A percentile compares a stretch with the other conserved stretches of the same genome.
These are phyloP conservation scores for Santalum album DNA, from an alignment of 164 flowering plant genomes.

Conservation along the genomic window DNA sequence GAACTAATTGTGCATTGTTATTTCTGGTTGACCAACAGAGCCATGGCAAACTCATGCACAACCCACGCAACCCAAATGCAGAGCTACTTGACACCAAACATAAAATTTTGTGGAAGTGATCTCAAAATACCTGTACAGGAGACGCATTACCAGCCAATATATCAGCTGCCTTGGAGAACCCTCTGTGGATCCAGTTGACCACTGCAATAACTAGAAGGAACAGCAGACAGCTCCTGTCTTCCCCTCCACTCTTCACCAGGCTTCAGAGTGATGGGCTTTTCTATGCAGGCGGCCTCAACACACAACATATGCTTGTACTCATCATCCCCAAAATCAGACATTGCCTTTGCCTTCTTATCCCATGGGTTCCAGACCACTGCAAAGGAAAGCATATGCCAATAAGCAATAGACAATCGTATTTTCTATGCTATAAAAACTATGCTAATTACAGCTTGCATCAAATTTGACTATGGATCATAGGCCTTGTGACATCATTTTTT, in stretches of 20 bases:
- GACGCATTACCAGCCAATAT: constrained; percentile 13
- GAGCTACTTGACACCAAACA: no score
- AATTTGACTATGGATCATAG: no score
- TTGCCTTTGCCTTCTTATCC: constrained; percentile 73
- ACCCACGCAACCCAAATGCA: no score
- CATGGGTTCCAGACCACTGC: constrained; percentile 89
- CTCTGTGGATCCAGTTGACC: constrained; percentile 74
- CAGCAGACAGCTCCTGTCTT: constrained; percentile 65
- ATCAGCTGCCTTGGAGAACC: constrained; percentile 48
- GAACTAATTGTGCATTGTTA: no score
- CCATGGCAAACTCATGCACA: no score
- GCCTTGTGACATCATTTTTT: no score
- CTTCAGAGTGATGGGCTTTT: constrained; percentile 61
- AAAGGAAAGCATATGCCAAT: neutral
- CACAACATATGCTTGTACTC: constrained; percentile 81
- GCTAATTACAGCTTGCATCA: no score
- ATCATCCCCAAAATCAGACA: constrained; percentile 73
- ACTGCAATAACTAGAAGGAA: constrained; percentile 74
- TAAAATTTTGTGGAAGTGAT: no score
- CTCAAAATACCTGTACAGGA: constrained; percentile 47
- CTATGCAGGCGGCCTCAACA: constrained; percentile 72
- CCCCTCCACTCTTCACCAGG: constrained; percentile 92
- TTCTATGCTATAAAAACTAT: no score
- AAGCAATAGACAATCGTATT: neutral
- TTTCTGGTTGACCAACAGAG: no score